Percentiles rank a stretch among this genome's conserved stretches.
phyloP scores from a whole-genome alignment of 1,284 basidiomycete genomes.

The Fomitopsis palustris region DNA sequence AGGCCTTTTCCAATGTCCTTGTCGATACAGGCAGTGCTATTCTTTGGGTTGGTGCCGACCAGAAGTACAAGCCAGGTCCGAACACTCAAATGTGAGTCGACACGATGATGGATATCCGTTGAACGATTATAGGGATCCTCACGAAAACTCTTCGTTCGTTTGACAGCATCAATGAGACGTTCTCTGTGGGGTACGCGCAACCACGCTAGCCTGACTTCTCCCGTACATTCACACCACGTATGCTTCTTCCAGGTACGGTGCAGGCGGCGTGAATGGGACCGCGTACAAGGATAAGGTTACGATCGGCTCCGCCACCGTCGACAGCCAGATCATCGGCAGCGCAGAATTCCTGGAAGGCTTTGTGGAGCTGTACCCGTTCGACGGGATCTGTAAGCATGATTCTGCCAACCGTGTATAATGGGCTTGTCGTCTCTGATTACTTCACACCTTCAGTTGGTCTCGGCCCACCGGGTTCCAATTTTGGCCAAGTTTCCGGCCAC shows the following conservation, averaged over 20 bases:
- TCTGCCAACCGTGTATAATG: not conserved
- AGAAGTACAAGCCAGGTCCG: conserved; percentile 8
- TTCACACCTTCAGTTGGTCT: conserved; percentile 8
- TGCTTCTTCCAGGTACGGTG: conserved; percentile 6
- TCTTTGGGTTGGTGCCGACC: conserved; percentile 11
- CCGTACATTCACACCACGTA: not conserved
- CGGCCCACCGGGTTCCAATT: conserved; percentile 10
- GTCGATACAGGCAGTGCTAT: conserved; percentile 14
- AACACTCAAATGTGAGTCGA: not conserved
- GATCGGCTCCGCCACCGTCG: conserved; percentile 9
- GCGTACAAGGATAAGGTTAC: conserved; percentile 12
- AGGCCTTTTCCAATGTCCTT: conserved; percentile 10
- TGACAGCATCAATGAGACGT: conserved; percentile 7
- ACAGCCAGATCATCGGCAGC: conserved; percentile 10
- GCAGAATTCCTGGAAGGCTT: conserved; percentile 4
- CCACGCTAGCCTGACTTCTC: not conserved
- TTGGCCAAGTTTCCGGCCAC: conserved; percentile 6
- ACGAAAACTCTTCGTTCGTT: not conserved
- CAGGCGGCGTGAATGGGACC: conserved; percentile 9
- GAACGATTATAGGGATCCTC: no score
- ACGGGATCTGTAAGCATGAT: conserved; percentile 10
- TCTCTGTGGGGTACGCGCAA: conserved; percentile 6
- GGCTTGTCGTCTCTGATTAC: not conserved
- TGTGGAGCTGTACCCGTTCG: conserved; percentile 4
- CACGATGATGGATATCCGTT: not conserved